Evolutionary conservation across 23 red algal genomes (phyloP).

Genomic region (Gracilaria caudata): DNA sequence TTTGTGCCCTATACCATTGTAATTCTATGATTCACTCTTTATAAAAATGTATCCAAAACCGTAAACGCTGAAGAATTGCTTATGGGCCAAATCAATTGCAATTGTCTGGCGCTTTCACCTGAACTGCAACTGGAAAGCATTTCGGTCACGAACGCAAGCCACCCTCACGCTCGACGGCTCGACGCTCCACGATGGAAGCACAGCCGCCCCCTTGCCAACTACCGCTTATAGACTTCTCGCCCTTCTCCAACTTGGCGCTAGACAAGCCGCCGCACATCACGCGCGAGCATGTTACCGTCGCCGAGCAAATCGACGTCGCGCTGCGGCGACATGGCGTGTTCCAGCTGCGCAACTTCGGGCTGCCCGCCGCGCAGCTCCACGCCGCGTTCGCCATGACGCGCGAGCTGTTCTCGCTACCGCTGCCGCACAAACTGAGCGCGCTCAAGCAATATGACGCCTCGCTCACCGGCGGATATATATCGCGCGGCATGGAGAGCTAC

Average conservation of each 20-base stretch:
- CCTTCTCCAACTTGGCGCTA: neutral
- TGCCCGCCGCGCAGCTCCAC: neutral
- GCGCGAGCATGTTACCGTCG: neutral
- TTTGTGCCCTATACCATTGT: too few species aligned
- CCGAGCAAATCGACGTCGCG: slow-evolving; percentile 10
- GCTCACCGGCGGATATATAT: neutral
- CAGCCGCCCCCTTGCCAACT: neutral
- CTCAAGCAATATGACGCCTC: too few species aligned
- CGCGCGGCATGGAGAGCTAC: slow-evolving; percentile 14
- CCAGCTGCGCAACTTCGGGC: slow-evolving; percentile 14
- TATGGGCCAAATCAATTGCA: too few species aligned
- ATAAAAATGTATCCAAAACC: too few species aligned
- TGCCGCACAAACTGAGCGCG: neutral
- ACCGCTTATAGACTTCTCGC: slow-evolving; percentile 4
- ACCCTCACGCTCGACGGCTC: neutral
- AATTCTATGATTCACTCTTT: too few species aligned
- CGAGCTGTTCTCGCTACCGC: slow-evolving; percentile 16
- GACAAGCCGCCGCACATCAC: neutral
- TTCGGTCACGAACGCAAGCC: neutral
- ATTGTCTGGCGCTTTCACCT: too few species aligned
- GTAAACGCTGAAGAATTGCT: too few species aligned
- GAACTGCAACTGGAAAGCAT: too few species aligned
- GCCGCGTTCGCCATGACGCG: slow-evolving; percentile 2
- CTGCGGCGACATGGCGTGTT: slow-evolving; percentile 28
- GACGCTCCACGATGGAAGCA: neutral